Evolutionary conservation across 1,284 basidiomycete genomes (phyloP).

Genomic region (Trametes pubescens): DNA sequence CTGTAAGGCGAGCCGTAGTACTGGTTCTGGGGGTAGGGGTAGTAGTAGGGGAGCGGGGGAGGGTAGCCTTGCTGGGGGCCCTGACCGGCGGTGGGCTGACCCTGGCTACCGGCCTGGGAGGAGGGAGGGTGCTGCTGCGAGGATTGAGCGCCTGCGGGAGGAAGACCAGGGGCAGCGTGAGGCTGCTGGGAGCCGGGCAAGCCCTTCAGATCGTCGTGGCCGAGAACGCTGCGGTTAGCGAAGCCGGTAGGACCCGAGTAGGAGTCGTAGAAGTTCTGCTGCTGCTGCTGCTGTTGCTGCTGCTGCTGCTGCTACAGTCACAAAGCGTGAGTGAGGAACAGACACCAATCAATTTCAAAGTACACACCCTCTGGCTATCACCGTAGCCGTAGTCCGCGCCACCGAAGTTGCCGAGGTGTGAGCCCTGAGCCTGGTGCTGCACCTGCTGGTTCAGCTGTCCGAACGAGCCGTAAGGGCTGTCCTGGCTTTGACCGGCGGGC

Average conservation of each 20-base stretch:
- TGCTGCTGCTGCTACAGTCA: background rate
- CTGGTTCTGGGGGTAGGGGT: slow-evolving; percentile 73
- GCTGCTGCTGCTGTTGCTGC: slow-evolving; percentile 10
- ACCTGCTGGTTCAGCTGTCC: slow-evolving; percentile 61
- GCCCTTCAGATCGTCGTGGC: slow-evolving; percentile 76
- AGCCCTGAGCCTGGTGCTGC: slow-evolving; percentile 59
- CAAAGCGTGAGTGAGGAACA: background rate
- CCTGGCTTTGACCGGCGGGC: slow-evolving; percentile 70
- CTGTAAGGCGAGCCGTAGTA: slow-evolving; percentile 78
- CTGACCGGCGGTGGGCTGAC: slow-evolving; percentile 63
- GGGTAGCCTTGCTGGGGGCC: slow-evolving; percentile 69
- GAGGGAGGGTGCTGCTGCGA: slow-evolving; percentile 62
- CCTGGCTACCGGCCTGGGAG: slow-evolving; percentile 53
- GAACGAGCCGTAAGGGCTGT: slow-evolving; percentile 71
- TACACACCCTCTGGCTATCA: slow-evolving; percentile 67
- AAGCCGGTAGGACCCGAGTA: slow-evolving; percentile 66
- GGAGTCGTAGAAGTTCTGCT: slow-evolving; percentile 76
- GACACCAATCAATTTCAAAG: background rate
- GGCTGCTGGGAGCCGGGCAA: slow-evolving; percentile 63
- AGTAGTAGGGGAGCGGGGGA: slow-evolving; percentile 71
- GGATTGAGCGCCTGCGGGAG: slow-evolving; percentile 58
- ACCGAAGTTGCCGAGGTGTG: slow-evolving; percentile 66
- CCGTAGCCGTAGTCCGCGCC: slow-evolving; percentile 71
- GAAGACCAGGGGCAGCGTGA: slow-evolving; percentile 56
- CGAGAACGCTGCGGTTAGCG: slow-evolving; percentile 64